Percentiles rank a stretch among this genome's conserved stretches.
phyloP scores from a whole-genome alignment of 163 green algal genomes.

The Scenedesmus sp. region DNA sequence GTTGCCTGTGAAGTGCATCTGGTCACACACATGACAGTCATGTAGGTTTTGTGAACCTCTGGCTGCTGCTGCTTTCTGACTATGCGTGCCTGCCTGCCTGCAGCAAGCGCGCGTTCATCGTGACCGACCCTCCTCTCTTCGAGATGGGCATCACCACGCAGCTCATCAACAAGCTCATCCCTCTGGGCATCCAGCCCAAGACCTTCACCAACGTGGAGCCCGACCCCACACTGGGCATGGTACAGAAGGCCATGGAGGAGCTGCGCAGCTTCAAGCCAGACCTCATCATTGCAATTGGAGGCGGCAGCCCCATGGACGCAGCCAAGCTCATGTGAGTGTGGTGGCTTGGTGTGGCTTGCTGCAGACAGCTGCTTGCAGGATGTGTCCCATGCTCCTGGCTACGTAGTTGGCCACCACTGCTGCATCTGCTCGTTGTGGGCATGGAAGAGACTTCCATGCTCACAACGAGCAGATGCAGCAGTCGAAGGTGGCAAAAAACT shows the following conservation, averaged over 20 bases:
- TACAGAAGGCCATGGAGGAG: conserved; percentile 61
- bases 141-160: conserved; percentile 68
- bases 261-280: conserved; percentile 77
- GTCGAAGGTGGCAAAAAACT: too few relatives aligned
- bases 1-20: neutral
- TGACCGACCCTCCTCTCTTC: conserved; percentile 77
- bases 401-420: too few relatives aligned
- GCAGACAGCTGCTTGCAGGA: conserved; percentile 27
- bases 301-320: conserved; percentile 76
- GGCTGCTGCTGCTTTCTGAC: too few relatives aligned
- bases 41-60: too few relatives aligned
- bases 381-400: neutral
- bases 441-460: too few relatives aligned
- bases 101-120: conserved; percentile 75
- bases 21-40: too few relatives aligned
- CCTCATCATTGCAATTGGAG: conserved; percentile 79
- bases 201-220: conserved; percentile 39
- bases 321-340: conserved; percentile 57
- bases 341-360: too few relatives aligned
- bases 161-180: conserved; percentile 61
- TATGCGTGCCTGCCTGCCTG: neutral
- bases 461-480: too few relatives aligned
- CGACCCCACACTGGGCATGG: conserved; percentile 47
- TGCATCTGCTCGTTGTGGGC: too few relatives aligned
- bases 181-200: conserved; percentile 69